Evolutionary conservation across 2,329 filamentous ascomycete genomes (phyloP).

Genomic region (Apiospora arundinis): DNA sequence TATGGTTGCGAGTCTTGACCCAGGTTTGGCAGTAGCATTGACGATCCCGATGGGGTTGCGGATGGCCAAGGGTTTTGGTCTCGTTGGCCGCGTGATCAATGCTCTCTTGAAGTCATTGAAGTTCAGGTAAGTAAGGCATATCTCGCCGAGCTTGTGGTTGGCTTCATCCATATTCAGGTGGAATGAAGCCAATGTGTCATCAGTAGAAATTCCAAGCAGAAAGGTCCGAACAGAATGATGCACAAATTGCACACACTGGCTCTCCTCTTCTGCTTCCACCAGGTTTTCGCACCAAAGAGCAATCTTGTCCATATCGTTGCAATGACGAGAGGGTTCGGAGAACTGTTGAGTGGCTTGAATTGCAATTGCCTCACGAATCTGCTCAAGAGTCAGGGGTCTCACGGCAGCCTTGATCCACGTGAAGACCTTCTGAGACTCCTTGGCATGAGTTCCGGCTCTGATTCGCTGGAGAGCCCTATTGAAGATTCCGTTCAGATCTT

Average conservation of each 20-base stretch:
- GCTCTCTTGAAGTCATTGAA: not conserved
- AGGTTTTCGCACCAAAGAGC: not conserved
- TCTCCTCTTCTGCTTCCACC: not conserved
- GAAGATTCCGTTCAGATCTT: not conserved
- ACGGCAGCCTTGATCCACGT: not conserved
- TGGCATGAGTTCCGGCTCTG: not conserved
- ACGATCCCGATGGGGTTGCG: not conserved
- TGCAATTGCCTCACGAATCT: not conserved
- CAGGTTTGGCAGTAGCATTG: no score
- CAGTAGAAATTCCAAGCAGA: not conserved
- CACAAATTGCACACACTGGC: not conserved
- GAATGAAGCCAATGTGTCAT: not conserved
- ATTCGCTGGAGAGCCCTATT: not conserved
- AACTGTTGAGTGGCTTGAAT: not conserved
- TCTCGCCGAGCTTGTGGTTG: not conserved
- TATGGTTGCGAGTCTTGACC: no score
- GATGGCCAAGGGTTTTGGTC: not conserved
- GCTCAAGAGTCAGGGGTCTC: not conserved
- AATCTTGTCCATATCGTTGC: not conserved
- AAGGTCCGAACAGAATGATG: not conserved
- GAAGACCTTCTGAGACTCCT: not conserved
- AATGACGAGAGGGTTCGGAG: not conserved
- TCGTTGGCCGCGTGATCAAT: not conserved
- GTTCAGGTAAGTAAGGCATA: not conserved
- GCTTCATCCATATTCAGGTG: not conserved